phyloP scores from a whole-genome alignment of 2,329 filamentous ascomycete species.

The Pseudogymnoascus sp. region DNA sequence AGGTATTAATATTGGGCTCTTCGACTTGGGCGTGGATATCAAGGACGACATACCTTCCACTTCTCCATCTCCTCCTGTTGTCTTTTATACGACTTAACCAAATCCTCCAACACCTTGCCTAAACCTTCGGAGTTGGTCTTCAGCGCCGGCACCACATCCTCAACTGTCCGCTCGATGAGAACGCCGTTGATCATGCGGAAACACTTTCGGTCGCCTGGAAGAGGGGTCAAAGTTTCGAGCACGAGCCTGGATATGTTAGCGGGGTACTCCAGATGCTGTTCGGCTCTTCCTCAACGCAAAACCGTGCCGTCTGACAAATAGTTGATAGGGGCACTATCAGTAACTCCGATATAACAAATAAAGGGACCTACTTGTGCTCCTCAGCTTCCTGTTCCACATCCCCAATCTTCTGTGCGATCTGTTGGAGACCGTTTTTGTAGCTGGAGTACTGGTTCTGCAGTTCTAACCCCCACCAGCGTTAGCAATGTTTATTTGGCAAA shows the following conservation, averaged over 20 bases:
- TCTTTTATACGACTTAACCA: conserved; percentile 91
- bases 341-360: conserved; percentile 9
- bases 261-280: background rate
- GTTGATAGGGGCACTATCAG: background rate
- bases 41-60: conserved; percentile 72
- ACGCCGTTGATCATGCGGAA: conserved; percentile 99
- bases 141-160: conserved; percentile 83
- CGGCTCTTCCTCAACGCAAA: background rate
- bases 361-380: conserved; percentile 79
- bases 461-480: conserved; percentile 42
- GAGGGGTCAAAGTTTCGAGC: conserved; percentile 78
- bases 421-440: conserved; percentile 74
- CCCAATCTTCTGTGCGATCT: conserved; percentile 91
- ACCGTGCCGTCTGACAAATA: background rate
- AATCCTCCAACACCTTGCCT: conserved; percentile 86
- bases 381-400: conserved; percentile 96
- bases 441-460: conserved; percentile 73
- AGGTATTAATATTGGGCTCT: background rate
- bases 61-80: conserved; percentile 94
- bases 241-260: conserved; percentile 60
- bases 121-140: conserved; percentile 91
- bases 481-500: conserved; percentile 1
- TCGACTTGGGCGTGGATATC: background rate
- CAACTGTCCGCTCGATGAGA: conserved; percentile 84
- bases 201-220: conserved; percentile 82